A percentile compares a stretch with the other conserved stretches of the same genome.
Conservation (phyloP, 2,329 filamentous ascomycete species). For the Penicillium sp. region DNA sequence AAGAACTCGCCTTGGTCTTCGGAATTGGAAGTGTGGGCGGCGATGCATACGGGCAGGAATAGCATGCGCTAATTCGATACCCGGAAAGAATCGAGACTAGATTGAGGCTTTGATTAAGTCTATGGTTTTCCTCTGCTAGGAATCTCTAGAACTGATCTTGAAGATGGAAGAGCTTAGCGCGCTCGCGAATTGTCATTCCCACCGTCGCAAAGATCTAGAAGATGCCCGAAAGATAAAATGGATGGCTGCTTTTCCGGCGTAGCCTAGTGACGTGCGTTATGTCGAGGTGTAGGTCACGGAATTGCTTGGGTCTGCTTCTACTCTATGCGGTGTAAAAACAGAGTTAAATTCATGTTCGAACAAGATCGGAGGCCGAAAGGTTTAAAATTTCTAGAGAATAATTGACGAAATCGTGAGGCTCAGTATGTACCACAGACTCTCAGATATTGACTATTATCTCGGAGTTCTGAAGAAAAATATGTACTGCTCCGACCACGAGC, state of each 20-base stretch:
- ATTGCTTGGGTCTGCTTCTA: not conserved
- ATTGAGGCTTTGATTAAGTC: not conserved
- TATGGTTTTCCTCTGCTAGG: not conserved
- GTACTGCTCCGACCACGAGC: conserved; percentile 6
- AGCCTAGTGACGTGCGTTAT: not conserved
- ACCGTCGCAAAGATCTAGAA: not conserved
- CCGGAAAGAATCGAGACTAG: not conserved
- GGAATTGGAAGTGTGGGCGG: conserved; percentile 1
- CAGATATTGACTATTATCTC: conserved; percentile 2
- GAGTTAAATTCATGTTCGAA: conserved; percentile 1
- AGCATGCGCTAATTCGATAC: not conserved
- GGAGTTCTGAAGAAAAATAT: conserved; percentile 5
- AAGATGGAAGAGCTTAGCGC: not conserved
- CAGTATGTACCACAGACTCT: not conserved
- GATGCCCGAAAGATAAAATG: not conserved
- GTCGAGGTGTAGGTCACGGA: not conserved
- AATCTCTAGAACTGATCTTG: not conserved
- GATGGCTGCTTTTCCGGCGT: not conserved
- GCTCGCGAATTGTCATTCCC: not conserved
- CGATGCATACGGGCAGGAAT: not conserved
- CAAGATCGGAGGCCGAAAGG: conserved; percentile 11
- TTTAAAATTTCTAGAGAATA: conserved; percentile 5
- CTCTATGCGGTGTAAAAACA: not conserved
- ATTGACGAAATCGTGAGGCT: conserved; percentile 3
- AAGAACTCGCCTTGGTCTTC: conserved; percentile 1